These are phyloP conservation scores for Phylloporus scabripes DNA, from an alignment of 768 basidiomycete species.

Conservation along the genomic window DNA sequence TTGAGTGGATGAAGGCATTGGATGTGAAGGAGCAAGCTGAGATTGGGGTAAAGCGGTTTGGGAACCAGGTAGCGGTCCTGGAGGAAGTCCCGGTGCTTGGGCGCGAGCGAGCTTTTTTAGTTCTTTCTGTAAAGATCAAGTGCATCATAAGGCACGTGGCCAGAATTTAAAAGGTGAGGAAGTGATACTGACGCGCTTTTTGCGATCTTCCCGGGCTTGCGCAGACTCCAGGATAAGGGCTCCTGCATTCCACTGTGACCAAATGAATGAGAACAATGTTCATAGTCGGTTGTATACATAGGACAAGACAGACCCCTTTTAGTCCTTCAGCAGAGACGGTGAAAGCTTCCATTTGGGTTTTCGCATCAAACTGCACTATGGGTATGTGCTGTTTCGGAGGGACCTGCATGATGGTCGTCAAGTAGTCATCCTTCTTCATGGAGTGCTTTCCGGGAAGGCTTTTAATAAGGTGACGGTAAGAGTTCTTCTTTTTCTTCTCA, in stretches of 20 bases:
- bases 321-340: slow-evolving; percentile 65
- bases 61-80: slow-evolving; percentile 19
- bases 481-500: slow-evolving; percentile 71
- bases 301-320: slow-evolving; percentile 57
- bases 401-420: slow-evolving; percentile 57
- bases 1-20: slow-evolving; percentile 19
- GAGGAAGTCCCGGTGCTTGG: slow-evolving; percentile 31
- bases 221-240: slow-evolving; percentile 60
- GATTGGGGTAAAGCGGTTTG: slow-evolving; percentile 32
- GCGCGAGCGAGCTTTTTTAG: slow-evolving; percentile 62
- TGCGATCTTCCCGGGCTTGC: slow-evolving; percentile 72
- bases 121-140: slow-evolving; percentile 50
- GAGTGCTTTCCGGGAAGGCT: slow-evolving; percentile 76
- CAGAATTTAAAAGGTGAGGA: slow-evolving; percentile 1
- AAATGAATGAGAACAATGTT: slow-evolving; percentile 8
- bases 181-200: slow-evolving; percentile 56
- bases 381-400: slow-evolving; percentile 67
- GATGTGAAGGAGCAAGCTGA: slow-evolving; percentile 25
- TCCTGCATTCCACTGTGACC: slow-evolving; percentile 59
- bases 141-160: slow-evolving; percentile 10
- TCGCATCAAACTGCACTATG: slow-evolving; percentile 57
- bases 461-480: slow-evolving; percentile 72
- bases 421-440: slow-evolving; percentile 72
- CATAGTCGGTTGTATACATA: slow-evolving; percentile 11
- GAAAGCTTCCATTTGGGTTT: slow-evolving; percentile 70